These are phyloP conservation scores for Aspergillus hortae DNA, from an alignment of 2,329 filamentous ascomycete genomes.

Conservation along the genomic window DNA sequence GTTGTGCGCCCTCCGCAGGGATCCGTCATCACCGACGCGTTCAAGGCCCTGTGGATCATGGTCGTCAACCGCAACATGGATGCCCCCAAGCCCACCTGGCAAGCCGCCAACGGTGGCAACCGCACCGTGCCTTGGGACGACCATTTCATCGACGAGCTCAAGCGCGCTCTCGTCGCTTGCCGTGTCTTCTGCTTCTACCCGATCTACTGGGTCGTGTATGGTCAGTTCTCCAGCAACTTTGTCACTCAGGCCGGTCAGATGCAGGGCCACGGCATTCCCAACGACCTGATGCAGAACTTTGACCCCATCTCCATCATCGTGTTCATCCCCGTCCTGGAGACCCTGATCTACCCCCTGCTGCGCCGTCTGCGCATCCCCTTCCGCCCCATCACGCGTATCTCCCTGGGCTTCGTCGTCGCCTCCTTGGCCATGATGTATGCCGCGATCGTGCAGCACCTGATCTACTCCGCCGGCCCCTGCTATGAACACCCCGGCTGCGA, in stretches of 20 bases:
- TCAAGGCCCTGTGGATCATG: conserved; percentile 59
- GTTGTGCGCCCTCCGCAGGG: conserved; percentile 55
- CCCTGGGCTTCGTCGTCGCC: conserved; percentile 64
- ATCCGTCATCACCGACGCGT: conserved; percentile 63
- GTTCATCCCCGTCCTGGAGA: conserved; percentile 69
- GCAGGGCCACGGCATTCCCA: conserved; percentile 67
- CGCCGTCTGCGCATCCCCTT: conserved; percentile 63
- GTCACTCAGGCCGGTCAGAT: conserved; percentile 62
- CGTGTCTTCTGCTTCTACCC: conserved; percentile 70
- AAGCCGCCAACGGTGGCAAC: conserved; percentile 45
- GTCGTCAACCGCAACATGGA: conserved; percentile 52
- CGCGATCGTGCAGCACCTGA: conserved; percentile 54
- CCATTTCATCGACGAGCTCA: conserved; percentile 68
- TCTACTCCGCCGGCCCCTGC: conserved; percentile 54
- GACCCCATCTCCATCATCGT: conserved; percentile 73
- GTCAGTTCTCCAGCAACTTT: conserved; percentile 65
- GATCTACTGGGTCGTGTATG: conserved; percentile 66
- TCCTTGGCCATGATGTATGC: conserved; percentile 61
- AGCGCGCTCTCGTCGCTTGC: conserved; percentile 63
- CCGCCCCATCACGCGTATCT: conserved; percentile 73
- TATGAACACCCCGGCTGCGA: conserved; percentile 41
- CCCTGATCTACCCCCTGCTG: conserved; percentile 65
- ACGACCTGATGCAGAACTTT: conserved; percentile 73
- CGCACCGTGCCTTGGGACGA: conserved; percentile 60
- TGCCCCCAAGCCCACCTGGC: conserved; percentile 65